A percentile compares a stretch with the other conserved stretches of the same genome.
phyloP scores from a whole-genome alignment of 768 basidiomycete genomes.

The Termitomyces heimii region DNA sequence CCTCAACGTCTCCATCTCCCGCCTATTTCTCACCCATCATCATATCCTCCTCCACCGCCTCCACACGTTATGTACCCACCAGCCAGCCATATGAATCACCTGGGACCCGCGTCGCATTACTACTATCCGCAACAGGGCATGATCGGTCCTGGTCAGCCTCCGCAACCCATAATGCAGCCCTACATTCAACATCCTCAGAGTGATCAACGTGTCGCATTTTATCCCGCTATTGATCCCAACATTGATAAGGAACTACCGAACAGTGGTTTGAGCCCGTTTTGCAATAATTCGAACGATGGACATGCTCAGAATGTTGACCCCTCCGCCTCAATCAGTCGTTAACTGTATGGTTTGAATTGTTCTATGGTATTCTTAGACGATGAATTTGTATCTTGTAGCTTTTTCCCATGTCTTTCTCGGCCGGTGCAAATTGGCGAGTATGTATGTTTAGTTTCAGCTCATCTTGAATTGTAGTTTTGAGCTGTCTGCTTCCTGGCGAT shows the following conservation, averaged over 20 bases:
- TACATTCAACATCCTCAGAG: conserved; percentile 12
- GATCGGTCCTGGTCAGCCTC: conserved; percentile 18
- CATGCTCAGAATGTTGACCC: background rate
- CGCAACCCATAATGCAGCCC: conserved; percentile 15
- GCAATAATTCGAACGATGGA: background rate
- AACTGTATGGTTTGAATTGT: background rate
- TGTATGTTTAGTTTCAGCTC: conserved; percentile 7
- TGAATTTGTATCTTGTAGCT: conserved; percentile 9
- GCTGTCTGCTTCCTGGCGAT: background rate
- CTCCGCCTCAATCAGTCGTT: conserved; percentile 4
- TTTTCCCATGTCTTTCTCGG: background rate
- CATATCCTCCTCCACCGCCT: conserved; percentile 13
- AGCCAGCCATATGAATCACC: conserved; percentile 9
- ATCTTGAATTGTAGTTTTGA: background rate
- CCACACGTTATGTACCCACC: conserved; percentile 13
- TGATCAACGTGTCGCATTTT: conserved; percentile 20
- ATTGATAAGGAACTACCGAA: conserved; percentile 15
- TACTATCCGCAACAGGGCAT: conserved; percentile 15
- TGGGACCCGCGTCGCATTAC: conserved; percentile 10
- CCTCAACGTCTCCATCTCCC: conserved; percentile 18
- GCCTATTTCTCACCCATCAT: conserved; percentile 17
- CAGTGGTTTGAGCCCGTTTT: conserved; percentile 1
- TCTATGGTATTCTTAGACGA: conserved; percentile 1
- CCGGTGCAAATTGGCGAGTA: background rate
- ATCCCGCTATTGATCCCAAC: conserved; percentile 34